Percentiles rank a stretch among this genome's conserved stretches.
Evolutionary conservation across 768 basidiomycete species (phyloP).

Genomic region (Royoungia palumana): DNA sequence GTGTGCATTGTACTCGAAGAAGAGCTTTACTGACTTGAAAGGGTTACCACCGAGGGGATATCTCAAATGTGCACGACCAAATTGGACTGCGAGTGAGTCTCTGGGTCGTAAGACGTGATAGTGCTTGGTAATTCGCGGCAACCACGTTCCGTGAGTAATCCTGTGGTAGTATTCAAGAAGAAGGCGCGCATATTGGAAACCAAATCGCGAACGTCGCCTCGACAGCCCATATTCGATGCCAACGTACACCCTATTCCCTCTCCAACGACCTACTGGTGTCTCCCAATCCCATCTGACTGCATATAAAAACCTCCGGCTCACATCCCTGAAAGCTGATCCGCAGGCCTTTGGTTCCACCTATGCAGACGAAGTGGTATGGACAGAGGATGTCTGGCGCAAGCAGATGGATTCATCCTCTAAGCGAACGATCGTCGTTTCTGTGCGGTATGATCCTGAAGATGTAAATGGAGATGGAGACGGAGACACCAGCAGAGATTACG

Average conservation of each 20-base stretch:
- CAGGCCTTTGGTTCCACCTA: constrained; percentile 22
- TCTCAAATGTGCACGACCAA: too few relatives aligned
- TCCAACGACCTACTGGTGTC: constrained; percentile 2
- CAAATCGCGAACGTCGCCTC: too few relatives aligned
- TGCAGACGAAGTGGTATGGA: constrained; percentile 16
- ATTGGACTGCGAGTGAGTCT: too few relatives aligned
- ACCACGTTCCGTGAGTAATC: too few relatives aligned
- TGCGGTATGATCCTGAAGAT: neutral
- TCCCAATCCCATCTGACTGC: constrained; percentile 23
- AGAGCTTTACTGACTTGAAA: too few relatives aligned
- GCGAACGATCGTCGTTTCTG: constrained; percentile 17
- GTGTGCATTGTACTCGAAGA: constrained; percentile 18
- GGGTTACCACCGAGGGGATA: too few relatives aligned
- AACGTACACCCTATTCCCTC: constrained; percentile 16
- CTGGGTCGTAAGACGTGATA: too few relatives aligned
- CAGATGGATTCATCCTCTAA: constrained; percentile 13
- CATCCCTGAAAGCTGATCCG: constrained; percentile 22
- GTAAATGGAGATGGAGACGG: neutral
- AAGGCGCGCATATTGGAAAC: too few relatives aligned
- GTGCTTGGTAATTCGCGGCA: too few relatives aligned
- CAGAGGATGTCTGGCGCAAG: constrained; percentile 21
- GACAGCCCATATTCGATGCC: neutral
- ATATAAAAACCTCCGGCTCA: constrained; percentile 21
- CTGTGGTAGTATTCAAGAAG: too few relatives aligned
- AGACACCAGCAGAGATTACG: neutral